Percentiles rank a stretch among this genome's conserved stretches.
Conservation (phyloP, 1,284 basidiomycete species). For the Leccinum ponderosum region DNA sequence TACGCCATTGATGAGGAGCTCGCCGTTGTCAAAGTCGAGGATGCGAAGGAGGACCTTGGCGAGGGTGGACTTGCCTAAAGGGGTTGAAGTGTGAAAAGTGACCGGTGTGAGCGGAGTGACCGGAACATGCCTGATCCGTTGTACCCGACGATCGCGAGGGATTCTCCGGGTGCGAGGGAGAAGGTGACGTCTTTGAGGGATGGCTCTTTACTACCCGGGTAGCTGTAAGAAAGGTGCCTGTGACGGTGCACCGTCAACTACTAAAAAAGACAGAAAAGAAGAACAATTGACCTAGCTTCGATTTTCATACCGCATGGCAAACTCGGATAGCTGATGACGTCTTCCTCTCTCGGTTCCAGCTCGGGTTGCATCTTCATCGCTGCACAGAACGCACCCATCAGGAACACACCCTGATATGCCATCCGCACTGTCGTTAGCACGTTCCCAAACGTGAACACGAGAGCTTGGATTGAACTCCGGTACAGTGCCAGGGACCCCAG, state of each 20-base stretch:
- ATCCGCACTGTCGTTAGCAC: constrained; percentile 61
- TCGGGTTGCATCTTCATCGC: constrained; percentile 68
- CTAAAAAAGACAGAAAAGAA: constrained; percentile 5
- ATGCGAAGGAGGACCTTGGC: constrained; percentile 78
- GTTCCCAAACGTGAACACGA: constrained; percentile 62
- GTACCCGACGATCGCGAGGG: constrained; percentile 79
- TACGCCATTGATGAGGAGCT: constrained; percentile 65
- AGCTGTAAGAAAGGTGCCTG: constrained; percentile 73
- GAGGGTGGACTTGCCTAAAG: constrained; percentile 76
- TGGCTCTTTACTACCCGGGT: constrained; percentile 67
- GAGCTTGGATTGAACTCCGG: constrained; percentile 70
- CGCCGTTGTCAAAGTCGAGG: constrained; percentile 67
- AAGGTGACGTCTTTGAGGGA: constrained; percentile 70
- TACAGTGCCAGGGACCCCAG: constrained; percentile 78
- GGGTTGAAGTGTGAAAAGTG: not conserved
- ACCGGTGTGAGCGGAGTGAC: not conserved
- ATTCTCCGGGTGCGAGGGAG: constrained; percentile 69
- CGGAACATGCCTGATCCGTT: constrained; percentile 69
- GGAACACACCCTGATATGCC: constrained; percentile 78
- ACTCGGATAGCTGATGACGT: constrained; percentile 47
- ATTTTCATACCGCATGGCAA: constrained; percentile 62
- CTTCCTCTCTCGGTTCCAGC: constrained; percentile 57
- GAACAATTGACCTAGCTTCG: constrained; percentile 55
- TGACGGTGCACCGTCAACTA: constrained; percentile 17
- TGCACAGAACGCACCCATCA: constrained; percentile 80